These are phyloP conservation scores for Pseudogymnoascus sp. DNA, from an alignment of 2,329 filamentous ascomycete genomes.

Conservation along the genomic window DNA sequence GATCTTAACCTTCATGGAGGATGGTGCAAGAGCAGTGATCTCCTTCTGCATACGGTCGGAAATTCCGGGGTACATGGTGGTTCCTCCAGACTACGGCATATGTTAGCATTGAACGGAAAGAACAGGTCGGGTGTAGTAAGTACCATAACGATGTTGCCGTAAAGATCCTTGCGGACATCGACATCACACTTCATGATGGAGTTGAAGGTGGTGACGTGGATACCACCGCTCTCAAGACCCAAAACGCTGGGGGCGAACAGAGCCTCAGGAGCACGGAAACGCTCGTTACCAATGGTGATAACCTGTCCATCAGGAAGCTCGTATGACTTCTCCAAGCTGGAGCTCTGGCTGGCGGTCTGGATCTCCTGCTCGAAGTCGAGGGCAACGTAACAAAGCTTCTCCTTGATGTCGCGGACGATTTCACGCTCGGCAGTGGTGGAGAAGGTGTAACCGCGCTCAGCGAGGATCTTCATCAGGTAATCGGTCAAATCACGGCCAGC, in stretches of 20 bases:
- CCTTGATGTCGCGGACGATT: slow-evolving; percentile 99
- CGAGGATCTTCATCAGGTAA: slow-evolving; percentile 99
- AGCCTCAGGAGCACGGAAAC: slow-evolving; percentile 98
- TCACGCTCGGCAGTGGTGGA: slow-evolving; percentile 99
- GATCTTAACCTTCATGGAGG: slow-evolving; percentile 99
- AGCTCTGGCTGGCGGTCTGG: slow-evolving; percentile 98
- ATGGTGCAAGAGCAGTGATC: slow-evolving; percentile 97
- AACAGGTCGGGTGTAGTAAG: slow-evolving; percentile 33
- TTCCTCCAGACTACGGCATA: slow-evolving; percentile 81
- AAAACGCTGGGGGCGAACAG: slow-evolving; percentile 98
- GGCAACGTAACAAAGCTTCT: slow-evolving; percentile 99
- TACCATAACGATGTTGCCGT: slow-evolving; percentile 99
- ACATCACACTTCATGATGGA: slow-evolving; percentile 99
- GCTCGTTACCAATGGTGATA: slow-evolving; percentile 99
- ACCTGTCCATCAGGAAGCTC: slow-evolving; percentile 98
- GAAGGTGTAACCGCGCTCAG: slow-evolving; percentile 99
- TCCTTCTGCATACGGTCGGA: slow-evolving; percentile 99
- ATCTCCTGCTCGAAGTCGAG: slow-evolving; percentile 99
- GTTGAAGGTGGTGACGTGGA: slow-evolving; percentile 99
- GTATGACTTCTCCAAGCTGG: slow-evolving; percentile 98
- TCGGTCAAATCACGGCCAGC: slow-evolving; percentile 99
- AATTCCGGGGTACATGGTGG: slow-evolving; percentile 99
- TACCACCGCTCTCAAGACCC: slow-evolving; percentile 96
- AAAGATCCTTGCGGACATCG: slow-evolving; percentile 99
- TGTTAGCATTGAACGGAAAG: slow-evolving; percentile 15